phyloP scores from a whole-genome alignment of 2,329 filamentous ascomycete genomes.

The Dothistroma pini region DNA sequence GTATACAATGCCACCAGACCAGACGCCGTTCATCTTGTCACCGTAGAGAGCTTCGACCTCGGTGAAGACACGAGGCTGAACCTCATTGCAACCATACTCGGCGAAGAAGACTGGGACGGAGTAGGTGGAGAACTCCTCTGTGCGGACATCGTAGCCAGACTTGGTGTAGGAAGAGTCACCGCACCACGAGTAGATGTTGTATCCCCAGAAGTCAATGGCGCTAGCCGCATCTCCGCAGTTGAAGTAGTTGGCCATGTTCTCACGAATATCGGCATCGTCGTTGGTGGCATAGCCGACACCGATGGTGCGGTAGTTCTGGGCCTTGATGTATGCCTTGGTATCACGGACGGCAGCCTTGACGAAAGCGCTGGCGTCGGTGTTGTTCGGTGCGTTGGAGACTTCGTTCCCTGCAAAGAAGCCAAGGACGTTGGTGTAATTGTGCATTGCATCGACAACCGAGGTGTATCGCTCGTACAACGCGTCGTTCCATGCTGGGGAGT shows the following conservation, averaged over 20 bases:
- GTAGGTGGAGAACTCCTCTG: constrained; percentile 82
- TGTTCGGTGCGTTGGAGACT: constrained; percentile 83
- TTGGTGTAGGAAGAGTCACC: constrained; percentile 71
- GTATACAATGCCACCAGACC: constrained; percentile 97
- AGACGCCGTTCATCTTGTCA: constrained; percentile 74
- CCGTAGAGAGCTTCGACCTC: constrained; percentile 82
- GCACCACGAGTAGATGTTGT: constrained; percentile 99
- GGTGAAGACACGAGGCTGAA: constrained; percentile 70
- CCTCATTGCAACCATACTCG: constrained; percentile 92
- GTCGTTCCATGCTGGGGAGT: constrained; percentile 73
- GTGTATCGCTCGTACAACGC: constrained; percentile 78
- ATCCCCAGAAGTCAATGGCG: constrained; percentile 96
- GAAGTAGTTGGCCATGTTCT: constrained; percentile 84
- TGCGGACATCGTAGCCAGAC: constrained; percentile 79
- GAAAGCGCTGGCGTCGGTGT: constrained; percentile 85
- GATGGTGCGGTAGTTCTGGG: constrained; percentile 70
- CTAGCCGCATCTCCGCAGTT: constrained; percentile 70
- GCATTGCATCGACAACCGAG: constrained; percentile 73
- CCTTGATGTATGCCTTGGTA: constrained; percentile 88
- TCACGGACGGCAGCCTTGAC: constrained; percentile 98
- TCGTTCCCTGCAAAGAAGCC: constrained; percentile 99
- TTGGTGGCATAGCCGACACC: constrained; percentile 96
- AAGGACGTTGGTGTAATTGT: constrained; percentile 82
- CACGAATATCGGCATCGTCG: constrained; percentile 80
- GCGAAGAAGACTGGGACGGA: constrained; percentile 97